Base-by-base conservation (phyloP, 2,329 filamentous ascomycete species). In the Trichoderma pleuroti region DNA sequence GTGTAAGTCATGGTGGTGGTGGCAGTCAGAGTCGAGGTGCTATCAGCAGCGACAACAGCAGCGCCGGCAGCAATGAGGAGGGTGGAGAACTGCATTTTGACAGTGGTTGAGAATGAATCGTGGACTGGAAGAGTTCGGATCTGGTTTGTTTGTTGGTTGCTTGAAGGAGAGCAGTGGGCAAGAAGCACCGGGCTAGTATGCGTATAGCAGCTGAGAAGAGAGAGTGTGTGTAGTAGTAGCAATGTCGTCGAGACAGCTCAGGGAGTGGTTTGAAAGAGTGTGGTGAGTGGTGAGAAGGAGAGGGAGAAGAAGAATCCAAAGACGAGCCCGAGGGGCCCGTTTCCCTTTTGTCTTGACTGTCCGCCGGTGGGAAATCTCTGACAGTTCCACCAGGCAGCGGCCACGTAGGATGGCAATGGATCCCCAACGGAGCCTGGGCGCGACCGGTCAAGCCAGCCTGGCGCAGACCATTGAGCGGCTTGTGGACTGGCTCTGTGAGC, bases 21-120 rank as follows among this genome's bases (percentile, higher is more conserved):
- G 18, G 82, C 81, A 69, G 84, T 86, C 71, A 80, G 66, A 12
- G 80, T 81, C 70, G 80, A 81, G 72, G 81, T 84, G 71, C 74
- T 78, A 64, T 73, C 71, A 52, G 78, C 73, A 26, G 76, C 72
- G 52, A 73, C 72, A 60, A 77, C 76, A 71, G 80, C 81, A 72
- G 78, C 76, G 77, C 80, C 79, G 71, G 78, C 75, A 74, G 80
- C 80, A 75, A 82, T 75, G 75, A 84, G 72, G 77, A 85, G 74
- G 76, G 77, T 78, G 73, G 83, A 79, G 81, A 83, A 81, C 76
- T 81, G 83, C 84, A 86, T 86, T 73, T 78, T 84, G 82, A 74
- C 21, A 11, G n/a, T 57, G 34, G 56, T 59, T 62, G 59, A 39
- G 42, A 39, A 14, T 32, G 26, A 49, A 36, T 42, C 10, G 56